Evolutionary conservation across 2,329 filamentous ascomycete species (phyloP), one percentile per base, ranked within the genome.

Genomic region (Diaporthe caulivora): DNA sequence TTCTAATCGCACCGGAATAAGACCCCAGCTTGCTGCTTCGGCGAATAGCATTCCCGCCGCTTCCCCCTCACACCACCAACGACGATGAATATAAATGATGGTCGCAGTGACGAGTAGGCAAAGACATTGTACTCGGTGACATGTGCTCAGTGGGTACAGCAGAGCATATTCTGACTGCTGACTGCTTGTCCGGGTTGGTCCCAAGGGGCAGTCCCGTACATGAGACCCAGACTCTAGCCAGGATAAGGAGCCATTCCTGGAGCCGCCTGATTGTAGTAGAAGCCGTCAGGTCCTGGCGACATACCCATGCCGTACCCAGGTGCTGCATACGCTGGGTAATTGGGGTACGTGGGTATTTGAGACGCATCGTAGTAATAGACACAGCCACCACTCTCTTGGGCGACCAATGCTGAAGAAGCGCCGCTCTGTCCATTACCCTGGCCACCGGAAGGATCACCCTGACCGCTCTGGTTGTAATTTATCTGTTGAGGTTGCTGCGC

Each of bases 371-470:
- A 95, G 81, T 98, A 99, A 82, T 97, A 98, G 0, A 98, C 95
- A 89, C 97, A 98, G 75, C 97, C 97, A 78, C 98, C 97, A 76
- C 92, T 92, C 84, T 98, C 96, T 82, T 98, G 95, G 0, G 95
- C 94, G 62, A 93, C 89, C 54, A 91, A 81, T 76, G 86, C 89
- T 24, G 86, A 79, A 26, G 93, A 88, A 72, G 90, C 89, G 24
- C 86, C 87, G 3, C 85, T 83, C 76, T 89, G 90, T 40, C 85
- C 83, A 40, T 80, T 79, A 37, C 79, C 77, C 62, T 84, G 83
- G n/a, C 81, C 77, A 37, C 76, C 74, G 55, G 79, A 54, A 69
- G 80, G 74, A 76, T 87, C 80, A 78, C 81, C 78, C 72, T 86
- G 88, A 17, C 79, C 79, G 44, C 85, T 83, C 53, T 86, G 84